Evolutionary conservation across 1,284 basidiomycete species (phyloP), one percentile per base, ranked within the genome.

Genomic region (Xerocomus nothofagi): DNA sequence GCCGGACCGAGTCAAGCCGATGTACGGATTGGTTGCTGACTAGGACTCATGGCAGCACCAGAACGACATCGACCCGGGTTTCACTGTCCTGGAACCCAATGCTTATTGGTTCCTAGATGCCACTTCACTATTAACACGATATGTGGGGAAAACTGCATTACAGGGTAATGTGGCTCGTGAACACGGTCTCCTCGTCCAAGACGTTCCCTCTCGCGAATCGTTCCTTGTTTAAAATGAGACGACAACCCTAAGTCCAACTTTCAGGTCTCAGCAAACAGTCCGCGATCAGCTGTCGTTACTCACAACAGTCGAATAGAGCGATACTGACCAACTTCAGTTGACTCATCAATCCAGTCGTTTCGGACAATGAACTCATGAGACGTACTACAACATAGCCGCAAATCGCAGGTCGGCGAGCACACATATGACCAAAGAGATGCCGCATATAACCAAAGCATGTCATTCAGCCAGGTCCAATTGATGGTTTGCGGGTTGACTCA

Each of bases 171-270:
- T 43, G 47, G n/a, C 29, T 61, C 1, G 55, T 61, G 11, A 61
- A 26, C 14, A 43, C 2, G 9, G 57, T 31, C 0, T 48, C 52
- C 15, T 65, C 50, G 3, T 56, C 44, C 8, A 3, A 39, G 18
- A 23, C 0, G n/a, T 40, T 29, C 11, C 14, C 6, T 40, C 47
- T 47, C 10, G 49, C 49, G 6, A 63, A 61, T 20, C 30, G 32
- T 34, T 57, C 52, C 58, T 54, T 59, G 15, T 56, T 53, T 26
- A 60, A 34, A 23, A 61, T 45, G 14, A 58, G 51, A 27, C 43
- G 48, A 39, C 50, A 56, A 2, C 59, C 61, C 63, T 62, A 17
- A 18, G 12, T 30, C 29, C 9, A 44, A 23, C 38, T 10, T n/a
- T 33, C 10, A 33, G 2, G 15, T 23, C 18, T 20, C 9, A 14